Evolutionary conservation across 352 stramenopile genomes (phyloP).

Genomic region (Pythium aquatile): DNA sequence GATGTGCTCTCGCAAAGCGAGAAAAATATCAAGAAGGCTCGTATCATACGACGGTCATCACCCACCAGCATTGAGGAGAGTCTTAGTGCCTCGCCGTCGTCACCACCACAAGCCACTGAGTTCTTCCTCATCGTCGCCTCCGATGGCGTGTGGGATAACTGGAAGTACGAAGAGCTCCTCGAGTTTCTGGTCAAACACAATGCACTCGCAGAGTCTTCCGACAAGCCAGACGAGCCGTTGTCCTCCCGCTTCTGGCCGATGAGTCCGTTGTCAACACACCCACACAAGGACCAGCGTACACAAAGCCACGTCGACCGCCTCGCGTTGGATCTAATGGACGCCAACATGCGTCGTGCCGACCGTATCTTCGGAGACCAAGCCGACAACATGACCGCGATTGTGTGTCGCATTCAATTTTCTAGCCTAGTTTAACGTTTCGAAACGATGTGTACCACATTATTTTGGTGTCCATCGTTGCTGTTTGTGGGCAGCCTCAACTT

Average conservation of each 20-base stretch:
- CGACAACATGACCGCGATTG: constrained; percentile 88
- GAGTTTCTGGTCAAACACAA: constrained; percentile 39
- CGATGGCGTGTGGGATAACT: constrained; percentile 90
- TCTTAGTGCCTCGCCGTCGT: not conserved
- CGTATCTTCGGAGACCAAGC: constrained; percentile 78
- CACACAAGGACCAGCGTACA: constrained; percentile 8
- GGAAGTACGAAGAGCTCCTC: constrained; percentile 77
- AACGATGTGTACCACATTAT: constrained; percentile 15
- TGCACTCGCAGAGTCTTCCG: constrained; percentile 10
- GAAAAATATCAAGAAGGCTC: not conserved
- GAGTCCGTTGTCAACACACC: not conserved
- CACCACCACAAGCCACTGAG: constrained; percentile 16
- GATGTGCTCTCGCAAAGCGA: constrained; percentile 18
- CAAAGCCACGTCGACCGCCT: constrained; percentile 33
- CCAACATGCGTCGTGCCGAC: constrained; percentile 58
- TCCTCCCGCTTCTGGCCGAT: constrained; percentile 7
- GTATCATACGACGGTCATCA: not conserved
- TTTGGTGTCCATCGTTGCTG: not conserved
- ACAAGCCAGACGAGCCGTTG: constrained; percentile 9
- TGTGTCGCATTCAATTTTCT: constrained; percentile 46
- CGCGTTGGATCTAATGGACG: constrained; percentile 46
- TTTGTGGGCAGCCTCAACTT: constrained; percentile 12
- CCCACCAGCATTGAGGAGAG: constrained; percentile 10
- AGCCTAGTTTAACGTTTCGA: constrained; percentile 12
- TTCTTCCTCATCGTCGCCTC: constrained; percentile 72